phyloP scores from a whole-genome alignment of 352 stramenopile genomes.

The Halophytophthora polymorphica region DNA sequence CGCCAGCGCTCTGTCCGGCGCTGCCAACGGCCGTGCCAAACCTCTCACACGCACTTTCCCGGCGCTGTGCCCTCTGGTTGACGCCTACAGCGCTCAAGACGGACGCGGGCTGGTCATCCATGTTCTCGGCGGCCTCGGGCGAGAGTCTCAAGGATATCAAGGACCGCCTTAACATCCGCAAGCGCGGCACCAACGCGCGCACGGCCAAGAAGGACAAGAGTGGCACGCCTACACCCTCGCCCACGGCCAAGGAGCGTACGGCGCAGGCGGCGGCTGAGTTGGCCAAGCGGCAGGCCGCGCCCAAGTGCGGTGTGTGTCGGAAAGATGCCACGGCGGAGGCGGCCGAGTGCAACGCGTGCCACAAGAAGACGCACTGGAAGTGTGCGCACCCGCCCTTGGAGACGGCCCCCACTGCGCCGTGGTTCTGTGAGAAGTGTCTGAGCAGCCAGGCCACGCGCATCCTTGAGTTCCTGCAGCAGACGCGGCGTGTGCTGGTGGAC shows the following conservation, averaged over 20 bases:
- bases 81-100: conserved; percentile 68
- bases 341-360: conserved; percentile 52
- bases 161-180: conserved; percentile 68
- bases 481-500: conserved; percentile 46
- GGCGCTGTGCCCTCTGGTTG: too few relatives aligned
- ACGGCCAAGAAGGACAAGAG: conserved; percentile 62
- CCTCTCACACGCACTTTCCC: too few relatives aligned
- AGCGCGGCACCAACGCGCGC: conserved; percentile 56
- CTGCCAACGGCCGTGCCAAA: too few relatives aligned
- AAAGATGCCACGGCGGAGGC: conserved; percentile 44
- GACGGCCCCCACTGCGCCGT: conserved; percentile 20
- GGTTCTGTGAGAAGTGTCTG: conserved; percentile 62
- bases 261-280: conserved; percentile 2
- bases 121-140: conserved; percentile 61
- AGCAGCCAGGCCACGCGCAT: conserved; percentile 52
- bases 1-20: conserved; percentile 2
- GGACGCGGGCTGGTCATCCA: conserved; percentile 77
- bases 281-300: conserved; percentile 16
- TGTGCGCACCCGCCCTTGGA: conserved; percentile 39
- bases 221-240: conserved; percentile 16
- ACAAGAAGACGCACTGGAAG: conserved; percentile 55
- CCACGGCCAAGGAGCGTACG: conserved; percentile 19
- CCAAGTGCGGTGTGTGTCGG: conserved; percentile 43
- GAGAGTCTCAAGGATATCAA: conserved; percentile 82
- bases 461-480: conserved; percentile 66